Evolutionary conservation across 2,329 filamentous ascomycete genomes (phyloP).

Genomic region (Aspergillus brunneoviolaceus): DNA sequence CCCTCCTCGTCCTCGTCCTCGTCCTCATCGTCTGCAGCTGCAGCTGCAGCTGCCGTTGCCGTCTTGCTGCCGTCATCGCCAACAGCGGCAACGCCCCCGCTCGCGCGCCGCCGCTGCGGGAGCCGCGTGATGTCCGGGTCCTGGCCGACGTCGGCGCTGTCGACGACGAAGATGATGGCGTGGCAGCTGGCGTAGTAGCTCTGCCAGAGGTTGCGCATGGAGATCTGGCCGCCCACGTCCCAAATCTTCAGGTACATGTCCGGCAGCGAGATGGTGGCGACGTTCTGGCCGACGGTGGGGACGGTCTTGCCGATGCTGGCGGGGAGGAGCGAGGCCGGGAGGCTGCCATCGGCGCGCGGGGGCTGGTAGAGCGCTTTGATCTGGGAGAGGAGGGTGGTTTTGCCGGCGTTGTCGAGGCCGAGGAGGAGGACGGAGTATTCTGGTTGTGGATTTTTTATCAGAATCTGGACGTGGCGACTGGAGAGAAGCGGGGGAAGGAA

Average conservation of each 20-base stretch:
- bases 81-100: constrained; percentile 29
- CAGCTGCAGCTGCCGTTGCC: constrained; percentile 10
- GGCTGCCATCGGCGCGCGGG: constrained; percentile 2
- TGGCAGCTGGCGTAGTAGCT: constrained; percentile 93
- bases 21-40: constrained; percentile 4
- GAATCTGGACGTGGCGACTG: too few species aligned
- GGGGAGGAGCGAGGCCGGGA: constrained; percentile 35
- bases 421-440: constrained; percentile 97
- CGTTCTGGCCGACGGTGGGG: constrained; percentile 95
- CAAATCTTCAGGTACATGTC: constrained; percentile 98
- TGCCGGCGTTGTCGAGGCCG: constrained; percentile 96
- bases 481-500: neutral
- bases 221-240: constrained; percentile 94
- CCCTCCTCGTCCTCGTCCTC: neutral
- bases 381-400: constrained; percentile 96
- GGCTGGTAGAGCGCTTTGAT: constrained; percentile 78
- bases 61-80: constrained; percentile 13
- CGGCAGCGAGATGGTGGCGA: constrained; percentile 82
- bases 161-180: constrained; percentile 96
- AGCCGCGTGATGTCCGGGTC: constrained; percentile 68
- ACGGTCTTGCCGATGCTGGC: constrained; percentile 77
- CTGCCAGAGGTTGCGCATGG: constrained; percentile 87
- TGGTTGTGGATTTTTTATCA: constrained; percentile 33
- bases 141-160: constrained; percentile 82
- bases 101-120: constrained; percentile 28